These are phyloP conservation scores for Plantago ovata DNA, from an alignment of 257 asterid species.

Conservation along the genomic window DNA sequence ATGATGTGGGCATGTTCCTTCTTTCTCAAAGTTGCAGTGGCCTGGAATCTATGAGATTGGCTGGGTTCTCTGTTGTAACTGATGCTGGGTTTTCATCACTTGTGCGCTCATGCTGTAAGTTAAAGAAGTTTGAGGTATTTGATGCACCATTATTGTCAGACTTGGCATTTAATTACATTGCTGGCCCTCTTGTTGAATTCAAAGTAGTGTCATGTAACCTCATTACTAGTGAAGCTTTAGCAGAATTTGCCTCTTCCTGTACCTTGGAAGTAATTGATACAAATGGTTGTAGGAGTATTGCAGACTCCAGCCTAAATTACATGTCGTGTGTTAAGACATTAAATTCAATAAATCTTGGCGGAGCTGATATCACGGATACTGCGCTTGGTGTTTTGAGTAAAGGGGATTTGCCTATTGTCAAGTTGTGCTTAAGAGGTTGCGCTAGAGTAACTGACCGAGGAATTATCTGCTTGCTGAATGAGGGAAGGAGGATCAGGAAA, in stretches of 20 bases:
- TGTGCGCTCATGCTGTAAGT: conserved; percentile 39
- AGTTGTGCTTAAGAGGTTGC: conserved; percentile 62
- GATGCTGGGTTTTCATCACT: conserved; percentile 81
- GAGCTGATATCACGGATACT: conserved; percentile 67
- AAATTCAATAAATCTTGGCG: conserved; percentile 53
- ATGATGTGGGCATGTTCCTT: conserved; percentile 66
- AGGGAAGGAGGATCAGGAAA: conserved; percentile 39
- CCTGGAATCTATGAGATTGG: conserved; percentile 56
- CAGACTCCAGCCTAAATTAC: conserved; percentile 52
- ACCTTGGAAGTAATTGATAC: conserved; percentile 56
- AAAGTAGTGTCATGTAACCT: conserved; percentile 54
- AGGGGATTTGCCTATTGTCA: conserved; percentile 43
- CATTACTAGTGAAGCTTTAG: conserved; percentile 67
- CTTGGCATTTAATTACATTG: conserved; percentile 51
- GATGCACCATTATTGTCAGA: conserved; percentile 59
- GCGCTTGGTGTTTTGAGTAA: conserved; percentile 58
- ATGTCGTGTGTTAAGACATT: conserved; percentile 45
- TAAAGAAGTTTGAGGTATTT: conserved; percentile 64
- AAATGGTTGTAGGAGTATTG: conserved; percentile 66
- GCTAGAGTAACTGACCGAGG: conserved; percentile 62
- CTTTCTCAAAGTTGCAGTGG: conserved; percentile 53
- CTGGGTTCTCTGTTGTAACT: conserved; percentile 68
- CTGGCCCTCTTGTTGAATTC: conserved; percentile 56
- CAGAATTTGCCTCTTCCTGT: conserved; percentile 43
- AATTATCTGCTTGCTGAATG: conserved; percentile 38